Base-by-base conservation (phyloP, 164 flowering plant genomes). In the Macadamia tetraphylla region DNA sequence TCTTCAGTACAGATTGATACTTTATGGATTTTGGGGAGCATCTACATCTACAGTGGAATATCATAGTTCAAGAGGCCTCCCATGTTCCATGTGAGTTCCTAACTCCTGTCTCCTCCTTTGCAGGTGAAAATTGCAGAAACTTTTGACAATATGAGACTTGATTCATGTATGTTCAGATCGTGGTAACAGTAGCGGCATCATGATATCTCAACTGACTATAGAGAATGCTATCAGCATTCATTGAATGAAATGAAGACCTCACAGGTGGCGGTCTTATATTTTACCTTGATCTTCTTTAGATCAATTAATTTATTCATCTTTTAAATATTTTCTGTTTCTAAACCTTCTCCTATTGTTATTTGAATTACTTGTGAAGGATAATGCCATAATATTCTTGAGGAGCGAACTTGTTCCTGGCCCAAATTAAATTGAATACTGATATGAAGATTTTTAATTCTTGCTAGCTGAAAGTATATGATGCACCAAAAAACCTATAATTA, bases 181-280 rank as follows among this genome's bases (percentile, higher is more conserved):
- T 59, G 55, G 51, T 66, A 60, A 63, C 57, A 2, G 3, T 53
- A 53, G 57, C 17, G 17, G 4, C 57, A 53, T 12, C 57, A 53
- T 12, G 18, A 14, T 53, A 58, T 64, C 29, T 56, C 58, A 49
- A 57, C 23, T 9, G 64, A 60, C 9, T 1, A 49, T 23, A 77
- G 67, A 70, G 67, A 70, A 83, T 80, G 84, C 61, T 12, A 71
- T 68, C 78, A 70, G 64, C 73, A 73, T 77, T 71, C 78, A 46
- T 69, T 75, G 67, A 70, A 72, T 79, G 83, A 72, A 74, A 84
- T 86, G 89, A 81, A 81, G 82, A 74, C 77, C 76, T 64, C 64
- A 65, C 89, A 84, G 87, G 89, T 84, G 56, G 9, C 23, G 13
- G 5, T 40, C 1, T 9, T 44, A n/a, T 40, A 7, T 9, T 44